Conservation (phyloP, 495 filamentous ascomycete species). For the Aspergillus panamensis region DNA sequence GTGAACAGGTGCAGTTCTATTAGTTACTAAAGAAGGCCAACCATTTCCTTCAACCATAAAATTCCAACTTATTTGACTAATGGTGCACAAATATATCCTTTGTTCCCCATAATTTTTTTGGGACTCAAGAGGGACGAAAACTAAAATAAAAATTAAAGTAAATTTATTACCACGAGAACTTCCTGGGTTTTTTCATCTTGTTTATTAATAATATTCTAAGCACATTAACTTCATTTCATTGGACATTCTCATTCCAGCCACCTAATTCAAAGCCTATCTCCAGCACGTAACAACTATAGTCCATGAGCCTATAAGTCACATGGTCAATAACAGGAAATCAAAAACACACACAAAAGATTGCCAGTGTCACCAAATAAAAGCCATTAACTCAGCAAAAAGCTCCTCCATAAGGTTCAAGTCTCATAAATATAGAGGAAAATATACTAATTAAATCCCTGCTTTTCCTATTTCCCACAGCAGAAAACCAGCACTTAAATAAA, state of each 20-base stretch:
- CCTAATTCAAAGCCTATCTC: not conserved
- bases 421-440: not conserved
- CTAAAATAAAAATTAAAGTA: not conserved
- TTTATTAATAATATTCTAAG: not conserved
- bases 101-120: not conserved
- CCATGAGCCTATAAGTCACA: not conserved
- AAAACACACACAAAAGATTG: not conserved
- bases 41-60: not conserved
- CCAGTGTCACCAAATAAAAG: not conserved
- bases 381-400: not conserved
- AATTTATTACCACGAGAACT: not conserved
- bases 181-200: too few relatives aligned
- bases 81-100: too few relatives aligned
- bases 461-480: not conserved
- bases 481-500: not conserved
- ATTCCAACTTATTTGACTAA: not conserved
- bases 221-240: not conserved
- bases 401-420: constrained; percentile 3
- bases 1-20: not conserved
- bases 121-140: not conserved
- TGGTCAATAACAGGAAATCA: not conserved
- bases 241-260: not conserved
- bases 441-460: constrained; percentile 2
- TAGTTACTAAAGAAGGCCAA: not conserved
- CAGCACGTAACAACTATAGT: not conserved